A percentile compares a stretch with the other conserved stretches of the same genome.
Evolutionary conservation across 2,329 filamentous ascomycete genomes (phyloP).

Genomic region (Emergomyces pasteurianus): DNA sequence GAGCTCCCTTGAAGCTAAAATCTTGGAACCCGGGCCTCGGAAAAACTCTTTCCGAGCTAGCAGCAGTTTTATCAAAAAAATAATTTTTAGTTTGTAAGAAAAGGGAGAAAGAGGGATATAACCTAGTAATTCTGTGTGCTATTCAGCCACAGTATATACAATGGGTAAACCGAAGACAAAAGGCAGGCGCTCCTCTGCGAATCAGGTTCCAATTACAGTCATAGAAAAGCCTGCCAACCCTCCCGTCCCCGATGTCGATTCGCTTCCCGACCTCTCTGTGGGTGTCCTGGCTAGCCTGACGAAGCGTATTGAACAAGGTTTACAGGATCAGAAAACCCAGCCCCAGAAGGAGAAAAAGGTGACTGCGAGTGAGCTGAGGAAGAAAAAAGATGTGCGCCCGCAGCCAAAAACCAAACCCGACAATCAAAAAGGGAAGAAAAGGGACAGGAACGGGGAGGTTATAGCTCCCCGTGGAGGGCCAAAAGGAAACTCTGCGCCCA

Average conservation of each 20-base stretch:
- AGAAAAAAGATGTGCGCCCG: conserved; percentile 15
- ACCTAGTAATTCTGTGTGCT: neutral
- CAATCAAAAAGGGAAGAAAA: conserved; percentile 26
- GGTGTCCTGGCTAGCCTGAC: conserved; percentile 30
- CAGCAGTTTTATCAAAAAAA: neutral
- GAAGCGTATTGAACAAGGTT: conserved; percentile 30
- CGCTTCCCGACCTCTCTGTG: conserved; percentile 25
- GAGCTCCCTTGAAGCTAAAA: neutral
- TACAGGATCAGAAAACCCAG: conserved; percentile 23
- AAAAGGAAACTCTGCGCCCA: conserved; percentile 11
- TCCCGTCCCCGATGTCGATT: conserved; percentile 13
- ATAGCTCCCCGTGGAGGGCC: conserved; percentile 26
- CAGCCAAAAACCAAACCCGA: conserved; percentile 18
- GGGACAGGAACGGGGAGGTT: conserved; percentile 35
- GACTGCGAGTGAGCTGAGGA: conserved; percentile 11
- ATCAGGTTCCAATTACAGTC: conserved; percentile 9
- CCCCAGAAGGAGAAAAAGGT: conserved; percentile 15
- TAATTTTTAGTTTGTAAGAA: neutral
- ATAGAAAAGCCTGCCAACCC: conserved; percentile 11
- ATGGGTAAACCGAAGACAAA: conserved; percentile 31
- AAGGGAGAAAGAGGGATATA: neutral
- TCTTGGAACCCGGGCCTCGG: neutral
- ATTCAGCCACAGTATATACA: conserved; percentile 12
- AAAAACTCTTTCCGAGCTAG: conserved; percentile 3
- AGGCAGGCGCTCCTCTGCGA: conserved; percentile 17